phyloP scores from a whole-genome alignment of 805 yeast species.

The Kregervanrija delftensis region DNA sequence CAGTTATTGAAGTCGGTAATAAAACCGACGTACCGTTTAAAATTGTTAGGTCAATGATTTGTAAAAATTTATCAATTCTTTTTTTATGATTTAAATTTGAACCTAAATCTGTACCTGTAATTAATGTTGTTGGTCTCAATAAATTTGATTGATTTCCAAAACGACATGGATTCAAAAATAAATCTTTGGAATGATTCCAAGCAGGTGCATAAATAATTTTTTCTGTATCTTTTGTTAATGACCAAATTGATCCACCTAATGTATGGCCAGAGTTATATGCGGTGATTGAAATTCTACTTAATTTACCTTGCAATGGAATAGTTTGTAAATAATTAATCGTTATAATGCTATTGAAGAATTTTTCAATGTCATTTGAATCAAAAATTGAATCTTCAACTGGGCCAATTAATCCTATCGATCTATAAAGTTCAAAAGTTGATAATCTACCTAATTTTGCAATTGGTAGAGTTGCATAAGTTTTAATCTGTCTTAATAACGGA shows the following conservation, averaged over 20 bases:
- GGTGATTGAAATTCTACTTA: slow-evolving; percentile 57
- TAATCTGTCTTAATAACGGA: slow-evolving; percentile 55
- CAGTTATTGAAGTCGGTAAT: slow-evolving; percentile 74
- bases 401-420: slow-evolving; percentile 69
- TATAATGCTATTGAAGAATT: slow-evolving; percentile 63
- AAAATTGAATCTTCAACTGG: slow-evolving; percentile 51
- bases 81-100: slow-evolving; percentile 54
- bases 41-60: slow-evolving; percentile 56
- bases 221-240: slow-evolving; percentile 58
- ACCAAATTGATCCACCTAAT: slow-evolving; percentile 91
- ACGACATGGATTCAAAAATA: slow-evolving; percentile 69
- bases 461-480: slow-evolving; percentile 86
- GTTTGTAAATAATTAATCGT: slow-evolving; percentile 78
- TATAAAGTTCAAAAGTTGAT: slow-evolving; percentile 75
- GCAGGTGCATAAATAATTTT: slow-evolving; percentile 81
- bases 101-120: slow-evolving; percentile 64
- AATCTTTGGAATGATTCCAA: slow-evolving; percentile 92
- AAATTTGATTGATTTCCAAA: slow-evolving; percentile 46
- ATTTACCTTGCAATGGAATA: slow-evolving; percentile 50
- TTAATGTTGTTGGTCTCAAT: slow-evolving; percentile 72
- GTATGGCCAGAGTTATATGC: slow-evolving; percentile 91
- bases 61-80: slow-evolving; percentile 57
- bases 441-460: slow-evolving; percentile 80
- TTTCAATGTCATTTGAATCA: slow-evolving; percentile 71
- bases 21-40: slow-evolving; percentile 75